Evolutionary conservation across 108 stramenopile genomes (phyloP).

Genomic region (Pelagomonas calceolata): DNA sequence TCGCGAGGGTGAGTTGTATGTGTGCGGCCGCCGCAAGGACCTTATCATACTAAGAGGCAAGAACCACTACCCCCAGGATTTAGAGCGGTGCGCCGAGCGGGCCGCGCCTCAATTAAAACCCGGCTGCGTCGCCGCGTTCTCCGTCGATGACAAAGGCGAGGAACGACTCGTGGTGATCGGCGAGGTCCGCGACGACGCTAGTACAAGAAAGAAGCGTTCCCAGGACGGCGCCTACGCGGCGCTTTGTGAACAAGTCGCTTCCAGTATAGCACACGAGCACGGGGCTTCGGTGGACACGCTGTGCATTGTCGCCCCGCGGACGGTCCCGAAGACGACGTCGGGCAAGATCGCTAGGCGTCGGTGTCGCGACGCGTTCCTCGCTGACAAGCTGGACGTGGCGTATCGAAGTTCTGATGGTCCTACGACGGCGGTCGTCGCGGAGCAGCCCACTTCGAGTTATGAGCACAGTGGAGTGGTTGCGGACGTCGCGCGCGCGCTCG

Average conservation of each 20-base stretch:
- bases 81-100: conserved; percentile 84
- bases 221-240: background rate
- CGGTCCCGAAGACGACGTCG: conserved; percentile 91
- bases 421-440: background rate
- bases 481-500: conserved; percentile 3
- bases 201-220: background rate
- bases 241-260: background rate
- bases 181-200: conserved; percentile 55
- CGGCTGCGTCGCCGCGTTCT: conserved; percentile 93
- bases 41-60: conserved; percentile 92
- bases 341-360: conserved; percentile 94
- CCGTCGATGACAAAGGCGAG: conserved; percentile 46
- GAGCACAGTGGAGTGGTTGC: conserved; percentile 6
- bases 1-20: conserved; percentile 69
- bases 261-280: conserved; percentile 28
- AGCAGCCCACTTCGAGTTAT: background rate
- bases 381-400: conserved; percentile 17
- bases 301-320: conserved; percentile 64
- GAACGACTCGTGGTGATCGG: conserved; percentile 60
- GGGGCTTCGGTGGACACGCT: conserved; percentile 50
- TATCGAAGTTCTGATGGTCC: conserved; percentile 4
- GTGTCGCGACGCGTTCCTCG: conserved; percentile 42
- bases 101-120: conserved; percentile 54
- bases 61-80: conserved; percentile 98
- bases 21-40: conserved; percentile 79